Conservation (phyloP, 2,329 filamentous ascomycete genomes). For the Verticillium klebahnii region DNA sequence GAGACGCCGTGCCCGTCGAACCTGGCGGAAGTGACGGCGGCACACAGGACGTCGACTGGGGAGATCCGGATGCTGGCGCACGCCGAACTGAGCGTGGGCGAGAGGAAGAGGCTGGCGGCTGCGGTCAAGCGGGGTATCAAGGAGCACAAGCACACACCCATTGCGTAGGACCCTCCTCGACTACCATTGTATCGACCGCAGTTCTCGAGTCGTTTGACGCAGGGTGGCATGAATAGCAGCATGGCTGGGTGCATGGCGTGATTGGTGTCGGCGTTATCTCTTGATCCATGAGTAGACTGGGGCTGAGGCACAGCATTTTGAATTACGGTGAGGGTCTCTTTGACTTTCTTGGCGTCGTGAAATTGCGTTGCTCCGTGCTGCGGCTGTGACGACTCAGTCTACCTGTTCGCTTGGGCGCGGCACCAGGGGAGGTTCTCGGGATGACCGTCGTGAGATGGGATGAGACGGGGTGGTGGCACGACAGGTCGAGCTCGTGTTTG, state of each 20-base stretch:
- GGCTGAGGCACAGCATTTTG: too few species aligned
- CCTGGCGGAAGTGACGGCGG: background rate
- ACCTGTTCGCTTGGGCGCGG: background rate
- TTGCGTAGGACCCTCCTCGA: background rate
- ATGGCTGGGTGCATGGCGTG: too few species aligned
- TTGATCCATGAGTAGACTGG: too few species aligned
- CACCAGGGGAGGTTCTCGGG: background rate
- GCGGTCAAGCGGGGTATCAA: background rate
- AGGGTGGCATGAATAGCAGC: too few species aligned
- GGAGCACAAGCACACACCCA: conserved; percentile 5
- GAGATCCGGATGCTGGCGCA: background rate
- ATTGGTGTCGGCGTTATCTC: too few species aligned
- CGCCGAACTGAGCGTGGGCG: background rate
- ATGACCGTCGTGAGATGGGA: background rate
- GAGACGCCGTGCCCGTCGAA: background rate
- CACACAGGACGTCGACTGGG: background rate
- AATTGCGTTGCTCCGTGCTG: background rate
- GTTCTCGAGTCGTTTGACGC: too few species aligned
- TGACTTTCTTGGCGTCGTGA: background rate
- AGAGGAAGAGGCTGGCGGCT: background rate
- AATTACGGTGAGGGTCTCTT: background rate
- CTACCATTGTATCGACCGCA: too few species aligned
- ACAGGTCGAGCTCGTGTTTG: background rate
- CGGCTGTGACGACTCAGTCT: background rate
- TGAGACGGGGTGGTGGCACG: background rate